These are phyloP conservation scores for Leersia perrieri DNA, from an alignment of 176 grass and related monocot species.

Conservation along the genomic window DNA sequence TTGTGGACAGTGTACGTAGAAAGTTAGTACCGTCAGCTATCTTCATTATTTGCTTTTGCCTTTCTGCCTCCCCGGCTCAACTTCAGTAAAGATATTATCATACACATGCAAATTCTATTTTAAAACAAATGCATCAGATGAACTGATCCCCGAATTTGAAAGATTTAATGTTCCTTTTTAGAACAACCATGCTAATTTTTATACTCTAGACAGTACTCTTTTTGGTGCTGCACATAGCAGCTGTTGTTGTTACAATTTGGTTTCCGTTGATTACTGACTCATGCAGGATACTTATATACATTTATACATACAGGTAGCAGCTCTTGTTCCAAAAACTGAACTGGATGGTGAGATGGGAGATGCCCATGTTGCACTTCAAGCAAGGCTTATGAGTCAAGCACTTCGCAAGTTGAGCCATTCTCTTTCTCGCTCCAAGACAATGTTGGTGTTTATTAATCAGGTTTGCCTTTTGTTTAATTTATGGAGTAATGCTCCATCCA, in stretches of 20 bases:
- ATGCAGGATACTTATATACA: background rate
- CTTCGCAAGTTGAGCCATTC: constrained; percentile 81
- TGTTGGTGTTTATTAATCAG: constrained; percentile 79
- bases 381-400: constrained; percentile 72
- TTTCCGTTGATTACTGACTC: background rate
- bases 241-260: background rate
- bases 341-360: constrained; percentile 87
- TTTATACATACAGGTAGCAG: constrained; percentile 56
- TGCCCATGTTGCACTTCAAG: constrained; percentile 73
- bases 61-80: background rate
- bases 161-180: background rate
- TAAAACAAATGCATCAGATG: background rate
- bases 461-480: constrained; percentile 24
- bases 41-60: background rate
- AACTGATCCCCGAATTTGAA: background rate
- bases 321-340: constrained; percentile 72
- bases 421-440: constrained; percentile 57
- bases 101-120: background rate
- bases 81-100: background rate
- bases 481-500: background rate
- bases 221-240: background rate
- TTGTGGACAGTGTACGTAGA: constrained; percentile 78
- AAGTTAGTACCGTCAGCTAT: constrained; percentile 26
- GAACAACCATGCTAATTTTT: background rate
- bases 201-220: background rate